Conservation (phyloP, 805 yeast species). For the Brettanomyces anomalus region DNA sequence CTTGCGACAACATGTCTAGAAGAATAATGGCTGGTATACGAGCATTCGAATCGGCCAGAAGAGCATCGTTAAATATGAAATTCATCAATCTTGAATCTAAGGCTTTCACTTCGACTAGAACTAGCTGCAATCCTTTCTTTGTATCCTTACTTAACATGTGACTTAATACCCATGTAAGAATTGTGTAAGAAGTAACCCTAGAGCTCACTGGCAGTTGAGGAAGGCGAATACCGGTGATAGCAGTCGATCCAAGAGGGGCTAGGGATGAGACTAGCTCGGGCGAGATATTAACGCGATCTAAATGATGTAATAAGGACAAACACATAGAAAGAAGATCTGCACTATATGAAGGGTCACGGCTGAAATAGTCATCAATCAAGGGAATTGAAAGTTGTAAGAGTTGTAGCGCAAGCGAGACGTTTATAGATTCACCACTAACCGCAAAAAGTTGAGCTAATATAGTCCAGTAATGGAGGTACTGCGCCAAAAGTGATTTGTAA, state of each 20-base stretch:
- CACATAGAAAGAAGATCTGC: conserved; percentile 71
- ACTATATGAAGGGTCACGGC: conserved; percentile 54
- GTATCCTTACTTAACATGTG: conserved; percentile 32
- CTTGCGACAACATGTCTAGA: conserved; percentile 39
- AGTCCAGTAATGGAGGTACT: conserved; percentile 75
- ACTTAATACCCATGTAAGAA: conserved; percentile 57
- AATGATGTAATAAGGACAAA: conserved; percentile 46
- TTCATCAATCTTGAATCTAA: conserved; percentile 54
- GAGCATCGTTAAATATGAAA: conserved; percentile 66
- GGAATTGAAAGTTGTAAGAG: conserved; percentile 71
- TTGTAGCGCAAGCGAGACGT: conserved; percentile 52
- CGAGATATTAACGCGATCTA: conserved; percentile 2
- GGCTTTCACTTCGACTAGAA: conserved; percentile 44
- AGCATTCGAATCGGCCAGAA: conserved; percentile 67
- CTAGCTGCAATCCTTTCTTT: conserved; percentile 17
- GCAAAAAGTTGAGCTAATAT: conserved; percentile 67
- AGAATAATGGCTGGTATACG: conserved; percentile 70
- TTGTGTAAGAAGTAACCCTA: conserved; percentile 71
- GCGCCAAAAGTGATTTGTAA: conserved; percentile 44
- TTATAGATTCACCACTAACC: conserved; percentile 44
- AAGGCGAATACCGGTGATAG: conserved; percentile 64
- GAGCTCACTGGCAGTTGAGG: conserved; percentile 59
- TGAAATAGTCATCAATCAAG: conserved; percentile 66
- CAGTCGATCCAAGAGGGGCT: conserved; percentile 41
- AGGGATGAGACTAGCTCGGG: conserved; percentile 22